Evolutionary conservation across 2,329 filamentous ascomycete genomes (phyloP), one percentile per base, ranked within the genome.

Genomic region (Aspergillus floridensis): DNA sequence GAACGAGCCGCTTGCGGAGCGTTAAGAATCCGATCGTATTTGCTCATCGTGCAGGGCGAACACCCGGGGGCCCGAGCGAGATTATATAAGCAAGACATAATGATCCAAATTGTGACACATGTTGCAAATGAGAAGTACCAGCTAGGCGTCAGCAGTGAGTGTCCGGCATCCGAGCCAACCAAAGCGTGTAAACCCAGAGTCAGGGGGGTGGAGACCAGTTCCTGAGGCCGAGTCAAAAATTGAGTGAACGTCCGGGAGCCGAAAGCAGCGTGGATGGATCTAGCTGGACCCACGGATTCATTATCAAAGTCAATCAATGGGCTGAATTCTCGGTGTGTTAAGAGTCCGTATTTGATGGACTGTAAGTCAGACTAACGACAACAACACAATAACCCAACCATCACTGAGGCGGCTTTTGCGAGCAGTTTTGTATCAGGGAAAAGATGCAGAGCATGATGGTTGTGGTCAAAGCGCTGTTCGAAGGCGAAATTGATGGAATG

Each of bases 131-230:
- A 44, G 6, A 7, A 44, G 38, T 44, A 19, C 38, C 14, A 19
- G 38, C 38, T n/a, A 16, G 38, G 38, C 16, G 38, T n/a, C 14
- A n/a, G 53, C 22, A 46, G 10, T 47, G 53, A 38, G 44, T 47
- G 10, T 55, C 53, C 53, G 53, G 53, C 46, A 32, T 48, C 53
- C 53, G 53, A 19, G 22, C 53, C 53, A 55, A 55, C 53, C 53
- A 55, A n/a, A 44, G n/a, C 16, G n/a, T 38, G 22, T 26, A n/a
- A 41, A 54, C 14, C 24, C 41, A 4, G 41, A 8, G 12, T 54
- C 19, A 29, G 52, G 41, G 22, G n/a, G 22, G 48, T 19, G 48
- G 31, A 19, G 41, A 35, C 16, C 24, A 26, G 24, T 47, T 16
- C 38, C 38, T 53, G 38, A 14, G 6, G 26, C 22, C 38, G 38